Evolutionary conservation across 805 yeast species (phyloP).

Genomic region (Blastobotrys chiropterorum): DNA sequence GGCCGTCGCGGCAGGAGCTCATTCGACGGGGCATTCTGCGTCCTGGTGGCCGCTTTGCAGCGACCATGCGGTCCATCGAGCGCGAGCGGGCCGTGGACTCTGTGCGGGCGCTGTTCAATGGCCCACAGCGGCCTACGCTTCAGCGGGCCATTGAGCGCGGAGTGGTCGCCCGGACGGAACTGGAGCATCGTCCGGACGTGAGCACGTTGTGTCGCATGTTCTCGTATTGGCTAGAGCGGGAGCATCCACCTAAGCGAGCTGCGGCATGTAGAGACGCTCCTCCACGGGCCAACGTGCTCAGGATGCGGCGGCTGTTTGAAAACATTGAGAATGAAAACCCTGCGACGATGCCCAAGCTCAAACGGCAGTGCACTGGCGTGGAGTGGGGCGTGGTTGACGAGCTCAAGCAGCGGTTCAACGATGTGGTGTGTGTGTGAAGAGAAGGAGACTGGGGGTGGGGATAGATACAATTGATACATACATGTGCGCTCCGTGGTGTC

Average conservation of each 20-base stretch:
- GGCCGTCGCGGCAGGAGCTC: conserved; percentile 24
- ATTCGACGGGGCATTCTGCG: conserved; percentile 22
- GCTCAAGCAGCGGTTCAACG: conserved; percentile 15
- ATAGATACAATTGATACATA: no score
- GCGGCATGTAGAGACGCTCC: conserved; percentile 15
- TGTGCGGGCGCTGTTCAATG: conserved; percentile 16
- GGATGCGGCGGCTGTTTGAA: conserved; percentile 18
- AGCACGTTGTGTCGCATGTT: conserved; percentile 17
- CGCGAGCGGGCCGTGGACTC: conserved; percentile 21
- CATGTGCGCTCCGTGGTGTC: no score
- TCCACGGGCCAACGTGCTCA: conserved; percentile 19
- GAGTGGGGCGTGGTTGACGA: conserved; percentile 16
- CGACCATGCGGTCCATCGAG: conserved; percentile 17
- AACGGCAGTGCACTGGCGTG: conserved; percentile 14
- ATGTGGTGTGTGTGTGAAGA: background rate
- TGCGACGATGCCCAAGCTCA: conserved; percentile 5
- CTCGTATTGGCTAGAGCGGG: conserved; percentile 8
- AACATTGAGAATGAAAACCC: conserved; percentile 1
- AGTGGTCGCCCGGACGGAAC: conserved; percentile 6
- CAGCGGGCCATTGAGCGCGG: conserved; percentile 18
- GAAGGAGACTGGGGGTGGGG: no score
- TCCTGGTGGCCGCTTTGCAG: conserved; percentile 18
- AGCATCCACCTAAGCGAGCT: background rate
- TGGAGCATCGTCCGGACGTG: conserved; percentile 9
- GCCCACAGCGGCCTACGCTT: conserved; percentile 15